phyloP scores from a whole-genome alignment of 495 filamentous ascomycete species.

The Podospora conica region DNA sequence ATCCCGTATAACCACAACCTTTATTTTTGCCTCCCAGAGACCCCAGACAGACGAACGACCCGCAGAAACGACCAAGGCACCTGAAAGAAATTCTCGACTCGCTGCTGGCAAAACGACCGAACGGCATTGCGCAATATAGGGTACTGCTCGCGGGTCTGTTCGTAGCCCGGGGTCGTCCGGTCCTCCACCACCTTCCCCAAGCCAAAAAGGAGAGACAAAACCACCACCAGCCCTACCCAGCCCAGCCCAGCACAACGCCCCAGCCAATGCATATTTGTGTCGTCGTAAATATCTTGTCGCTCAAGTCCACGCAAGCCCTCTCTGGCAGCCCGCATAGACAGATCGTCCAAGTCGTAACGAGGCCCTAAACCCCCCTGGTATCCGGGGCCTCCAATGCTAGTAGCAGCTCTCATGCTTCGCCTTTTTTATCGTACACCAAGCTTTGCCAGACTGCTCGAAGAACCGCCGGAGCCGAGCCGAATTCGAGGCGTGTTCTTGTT shows the following conservation, averaged over 20 bases:
- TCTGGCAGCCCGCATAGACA: background rate
- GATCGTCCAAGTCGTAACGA: conserved; percentile 3
- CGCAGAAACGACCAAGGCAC: background rate
- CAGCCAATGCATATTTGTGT: conserved; percentile 30
- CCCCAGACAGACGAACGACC: background rate
- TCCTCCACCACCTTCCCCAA: background rate
- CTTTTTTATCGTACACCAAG: conserved; percentile 26
- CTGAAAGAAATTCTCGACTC: background rate
- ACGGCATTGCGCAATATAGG: background rate
- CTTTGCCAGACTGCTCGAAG: conserved; percentile 19
- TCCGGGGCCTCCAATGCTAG: background rate
- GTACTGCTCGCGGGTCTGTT: background rate
- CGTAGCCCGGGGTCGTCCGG: background rate
- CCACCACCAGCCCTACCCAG: conserved; percentile 10
- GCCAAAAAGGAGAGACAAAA: conserved; percentile 4
- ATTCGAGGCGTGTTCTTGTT: conserved; percentile 21
- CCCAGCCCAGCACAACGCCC: conserved; percentile 23
- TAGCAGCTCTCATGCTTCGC: background rate
- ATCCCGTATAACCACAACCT: background rate
- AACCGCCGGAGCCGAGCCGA: conserved; percentile 16
- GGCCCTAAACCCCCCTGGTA: background rate
- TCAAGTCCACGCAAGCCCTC: background rate
- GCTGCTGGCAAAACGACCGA: background rate
- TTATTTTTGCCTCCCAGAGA: background rate
- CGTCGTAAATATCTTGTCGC: conserved; percentile 14